Percentiles rank a stretch among this genome's conserved stretches.
Conservation (phyloP, 192 early-diverging fungal genomes). For the Umbelopsis vinacea region DNA sequence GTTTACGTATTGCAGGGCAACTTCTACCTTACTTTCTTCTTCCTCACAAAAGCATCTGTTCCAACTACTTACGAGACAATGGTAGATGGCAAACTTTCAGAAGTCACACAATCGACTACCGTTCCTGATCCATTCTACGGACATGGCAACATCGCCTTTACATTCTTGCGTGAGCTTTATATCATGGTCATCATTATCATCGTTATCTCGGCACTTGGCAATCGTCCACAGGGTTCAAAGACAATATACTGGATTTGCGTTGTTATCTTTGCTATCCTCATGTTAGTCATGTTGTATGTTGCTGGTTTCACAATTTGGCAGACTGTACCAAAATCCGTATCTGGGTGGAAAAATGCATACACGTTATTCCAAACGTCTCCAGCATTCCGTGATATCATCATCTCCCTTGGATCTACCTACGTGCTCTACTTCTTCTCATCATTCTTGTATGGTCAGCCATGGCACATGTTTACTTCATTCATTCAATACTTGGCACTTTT, state of each 20-base stretch:
- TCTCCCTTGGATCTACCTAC: constrained; percentile 82
- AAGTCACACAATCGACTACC: constrained; percentile 35
- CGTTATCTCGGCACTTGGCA: constrained; percentile 88
- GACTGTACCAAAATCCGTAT: constrained; percentile 36
- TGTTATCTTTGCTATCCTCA: constrained; percentile 78
- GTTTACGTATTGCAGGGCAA: constrained; percentile 47
- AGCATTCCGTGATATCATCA: constrained; percentile 78
- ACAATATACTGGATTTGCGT: constrained; percentile 71
- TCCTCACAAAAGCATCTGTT: constrained; percentile 54
- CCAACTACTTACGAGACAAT: constrained; percentile 23
- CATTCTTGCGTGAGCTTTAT: constrained; percentile 75
- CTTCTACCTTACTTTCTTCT: constrained; percentile 85
- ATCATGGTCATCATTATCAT: constrained; percentile 76
- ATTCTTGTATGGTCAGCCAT: constrained; percentile 84
- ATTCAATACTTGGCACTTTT: constrained; percentile 88
- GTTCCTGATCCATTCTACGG: constrained; percentile 44
- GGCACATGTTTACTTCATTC: constrained; percentile 90
- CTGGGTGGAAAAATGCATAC: constrained; percentile 27
- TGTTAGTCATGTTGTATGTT: constrained; percentile 82
- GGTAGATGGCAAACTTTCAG: constrained; percentile 2
- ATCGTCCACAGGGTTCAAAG: constrained; percentile 89
- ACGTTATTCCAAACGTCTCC: constrained; percentile 22
- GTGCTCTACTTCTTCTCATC: constrained; percentile 81
- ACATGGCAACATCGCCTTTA: constrained; percentile 64
- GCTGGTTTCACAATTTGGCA: constrained; percentile 66